A percentile compares a stretch with the other conserved stretches of the same genome.
Evolutionary conservation across 352 stramenopile genomes (phyloP).

Genomic region (Phytophthora sp.): DNA sequence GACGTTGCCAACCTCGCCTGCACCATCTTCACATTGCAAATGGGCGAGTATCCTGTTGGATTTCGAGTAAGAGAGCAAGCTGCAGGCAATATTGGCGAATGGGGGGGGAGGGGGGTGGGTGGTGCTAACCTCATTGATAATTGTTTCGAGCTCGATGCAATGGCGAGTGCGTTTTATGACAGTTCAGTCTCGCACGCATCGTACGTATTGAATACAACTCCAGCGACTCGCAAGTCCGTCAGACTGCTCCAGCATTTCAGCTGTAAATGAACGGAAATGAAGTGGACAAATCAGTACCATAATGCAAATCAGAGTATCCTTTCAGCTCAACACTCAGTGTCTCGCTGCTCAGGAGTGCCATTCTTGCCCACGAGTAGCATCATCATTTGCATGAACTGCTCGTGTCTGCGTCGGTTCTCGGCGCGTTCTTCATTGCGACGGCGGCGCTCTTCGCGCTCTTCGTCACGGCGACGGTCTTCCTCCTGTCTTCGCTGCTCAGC

Average conservation of each 20-base stretch:
- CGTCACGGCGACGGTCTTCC: conserved; percentile 42
- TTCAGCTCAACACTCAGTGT: conserved; percentile 27
- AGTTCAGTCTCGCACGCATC: conserved; percentile 38
- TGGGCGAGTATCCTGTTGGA: background rate
- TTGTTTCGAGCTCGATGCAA: conserved; percentile 76
- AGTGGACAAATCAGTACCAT: conserved; percentile 8
- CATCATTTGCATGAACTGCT: conserved; percentile 55
- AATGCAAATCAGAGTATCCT: conserved; percentile 5
- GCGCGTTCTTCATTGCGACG: conserved; percentile 39
- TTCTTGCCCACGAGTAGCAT: conserved; percentile 41
- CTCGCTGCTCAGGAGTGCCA: conserved; percentile 12
- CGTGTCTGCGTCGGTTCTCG: conserved; percentile 42
- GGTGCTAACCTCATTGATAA: conserved; percentile 53
- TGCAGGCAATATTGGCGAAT: conserved; percentile 4
- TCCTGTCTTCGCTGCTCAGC: conserved; percentile 36
- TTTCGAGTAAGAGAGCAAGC: background rate
- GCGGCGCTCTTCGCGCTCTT: conserved; percentile 42
- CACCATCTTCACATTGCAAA: background rate
- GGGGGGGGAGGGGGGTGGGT: conserved; percentile 5
- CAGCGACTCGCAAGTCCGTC: conserved; percentile 28
- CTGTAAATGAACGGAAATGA: conserved; percentile 35
- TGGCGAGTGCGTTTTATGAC: conserved; percentile 33
- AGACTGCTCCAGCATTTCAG: conserved; percentile 7
- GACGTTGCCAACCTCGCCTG: background rate
- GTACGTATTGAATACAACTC: conserved; percentile 46